Conservation (phyloP, 2,329 filamentous ascomycete species). For the Epichloe elymi region DNA sequence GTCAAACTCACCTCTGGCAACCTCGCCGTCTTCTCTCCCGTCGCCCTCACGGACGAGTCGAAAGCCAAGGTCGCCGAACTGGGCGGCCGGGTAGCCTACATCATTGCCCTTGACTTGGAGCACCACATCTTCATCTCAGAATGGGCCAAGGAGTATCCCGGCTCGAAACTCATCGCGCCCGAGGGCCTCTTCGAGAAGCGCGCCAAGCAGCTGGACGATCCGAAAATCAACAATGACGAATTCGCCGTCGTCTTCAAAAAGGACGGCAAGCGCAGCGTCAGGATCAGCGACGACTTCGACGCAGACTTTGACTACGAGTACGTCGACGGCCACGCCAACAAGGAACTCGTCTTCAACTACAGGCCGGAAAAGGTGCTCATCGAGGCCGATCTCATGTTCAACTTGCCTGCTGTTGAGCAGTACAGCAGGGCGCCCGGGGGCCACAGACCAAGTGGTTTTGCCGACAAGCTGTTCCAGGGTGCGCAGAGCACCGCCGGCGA, state of each 20-base stretch:
- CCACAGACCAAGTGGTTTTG: constrained; percentile 21
- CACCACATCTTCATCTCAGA: constrained; percentile 88
- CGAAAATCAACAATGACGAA: constrained; percentile 33
- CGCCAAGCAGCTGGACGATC: constrained; percentile 36
- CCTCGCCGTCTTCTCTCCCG: constrained; percentile 84
- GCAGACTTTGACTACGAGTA: constrained; percentile 77
- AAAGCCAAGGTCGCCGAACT: constrained; percentile 49
- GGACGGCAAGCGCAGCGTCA: constrained; percentile 35
- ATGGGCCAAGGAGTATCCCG: constrained; percentile 70
- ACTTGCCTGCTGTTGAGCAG: constrained; percentile 77
- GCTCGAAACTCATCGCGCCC: constrained; percentile 68
- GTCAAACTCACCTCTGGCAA: constrained; percentile 66
- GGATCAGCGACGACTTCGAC: constrained; percentile 68
- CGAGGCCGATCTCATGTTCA: constrained; percentile 85
- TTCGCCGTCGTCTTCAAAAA: constrained; percentile 58
- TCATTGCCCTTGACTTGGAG: constrained; percentile 78
- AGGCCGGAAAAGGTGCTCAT: constrained; percentile 68
- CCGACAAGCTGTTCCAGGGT: constrained; percentile 31
- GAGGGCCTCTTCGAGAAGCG: constrained; percentile 78
- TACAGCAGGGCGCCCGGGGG: constrained; percentile 52
- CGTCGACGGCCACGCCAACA: constrained; percentile 65
- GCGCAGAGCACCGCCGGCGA: constrained; percentile 50
- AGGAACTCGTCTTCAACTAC: constrained; percentile 80
- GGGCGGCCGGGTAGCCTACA: constrained; percentile 63
- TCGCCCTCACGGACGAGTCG: constrained; percentile 67